phyloP scores from a whole-genome alignment of 2,329 filamentous ascomycete species.

The Colletotrichum lindemuthianum region DNA sequence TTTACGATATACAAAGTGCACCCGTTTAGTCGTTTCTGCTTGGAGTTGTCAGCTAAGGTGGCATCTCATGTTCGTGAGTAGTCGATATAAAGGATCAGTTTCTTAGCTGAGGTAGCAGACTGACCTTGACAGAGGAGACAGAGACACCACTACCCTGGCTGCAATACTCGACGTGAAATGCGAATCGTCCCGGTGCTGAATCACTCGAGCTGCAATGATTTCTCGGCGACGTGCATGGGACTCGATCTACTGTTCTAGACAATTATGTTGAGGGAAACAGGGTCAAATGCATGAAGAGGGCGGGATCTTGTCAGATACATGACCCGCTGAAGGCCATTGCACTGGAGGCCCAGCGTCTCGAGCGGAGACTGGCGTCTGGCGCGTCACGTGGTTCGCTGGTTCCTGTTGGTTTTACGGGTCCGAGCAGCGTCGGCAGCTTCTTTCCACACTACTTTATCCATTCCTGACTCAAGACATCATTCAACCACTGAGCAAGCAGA shows the following conservation, averaged over 20 bases:
- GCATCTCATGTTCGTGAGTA: slow-evolving; percentile 9
- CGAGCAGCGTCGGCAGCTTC: neutral
- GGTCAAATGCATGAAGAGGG: slow-evolving; percentile 16
- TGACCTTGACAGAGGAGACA: slow-evolving; percentile 30
- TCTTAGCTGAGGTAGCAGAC: slow-evolving; percentile 15
- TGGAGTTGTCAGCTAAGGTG: slow-evolving; percentile 19
- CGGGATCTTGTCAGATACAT: slow-evolving; percentile 26
- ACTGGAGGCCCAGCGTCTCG: slow-evolving; percentile 1
- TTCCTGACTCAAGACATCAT: neutral
- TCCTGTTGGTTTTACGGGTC: neutral
- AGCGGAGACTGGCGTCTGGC: neutral
- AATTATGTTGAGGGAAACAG: slow-evolving; percentile 19
- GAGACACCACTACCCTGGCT: slow-evolving; percentile 30
- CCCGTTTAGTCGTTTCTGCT: slow-evolving; percentile 17
- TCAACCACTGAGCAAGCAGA: neutral
- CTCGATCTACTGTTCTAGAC: slow-evolving; percentile 25
- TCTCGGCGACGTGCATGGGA: slow-evolving; percentile 14
- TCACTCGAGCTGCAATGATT: neutral
- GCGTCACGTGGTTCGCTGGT: slow-evolving; percentile 14
- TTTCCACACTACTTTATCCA: neutral
- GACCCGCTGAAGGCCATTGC: slow-evolving; percentile 25
- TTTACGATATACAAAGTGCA: slow-evolving; percentile 21
- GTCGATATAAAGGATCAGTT: slow-evolving; percentile 23
- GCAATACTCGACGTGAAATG: slow-evolving; percentile 20
- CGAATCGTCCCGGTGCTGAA: slow-evolving; percentile 21